Conservation (phyloP, 768 basidiomycete genomes). For the Coprinopsis strossmayeri region DNA sequence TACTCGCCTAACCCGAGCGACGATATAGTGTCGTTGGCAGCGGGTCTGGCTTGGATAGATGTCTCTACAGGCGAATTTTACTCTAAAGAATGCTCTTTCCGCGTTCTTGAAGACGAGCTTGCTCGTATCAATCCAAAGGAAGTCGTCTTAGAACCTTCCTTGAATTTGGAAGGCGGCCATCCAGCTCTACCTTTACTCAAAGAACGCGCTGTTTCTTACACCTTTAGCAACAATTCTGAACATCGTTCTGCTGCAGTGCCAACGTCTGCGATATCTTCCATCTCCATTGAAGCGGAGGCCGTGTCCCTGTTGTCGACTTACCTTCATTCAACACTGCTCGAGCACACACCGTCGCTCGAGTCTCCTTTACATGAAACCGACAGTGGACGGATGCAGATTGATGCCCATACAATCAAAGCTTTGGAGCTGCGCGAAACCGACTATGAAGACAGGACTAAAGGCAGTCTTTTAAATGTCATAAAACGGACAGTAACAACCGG, state of each 20-base stretch:
- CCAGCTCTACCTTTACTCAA: conserved; percentile 41
- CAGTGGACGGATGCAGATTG: conserved; percentile 75
- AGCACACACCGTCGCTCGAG: conserved; percentile 65
- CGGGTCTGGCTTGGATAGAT: conserved; percentile 93
- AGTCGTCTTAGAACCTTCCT: conserved; percentile 54
- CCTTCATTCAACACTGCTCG: conserved; percentile 62
- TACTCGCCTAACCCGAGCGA: conserved; percentile 8
- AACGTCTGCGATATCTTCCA: neutral
- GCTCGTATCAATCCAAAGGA: conserved; percentile 78
- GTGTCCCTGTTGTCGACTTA: conserved; percentile 58
- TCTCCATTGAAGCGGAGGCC: conserved; percentile 43
- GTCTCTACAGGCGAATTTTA: conserved; percentile 94
- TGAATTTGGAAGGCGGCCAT: conserved; percentile 30
- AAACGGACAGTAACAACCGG: conserved; percentile 75
- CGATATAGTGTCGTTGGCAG: conserved; percentile 8
- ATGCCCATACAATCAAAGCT: conserved; percentile 83
- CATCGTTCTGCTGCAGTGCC: neutral
- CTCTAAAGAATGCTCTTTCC: conserved; percentile 51
- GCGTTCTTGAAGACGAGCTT: conserved; percentile 71
- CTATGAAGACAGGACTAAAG: conserved; percentile 64
- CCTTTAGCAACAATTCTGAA: conserved; percentile 26
- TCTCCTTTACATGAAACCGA: conserved; percentile 50
- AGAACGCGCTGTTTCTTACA: conserved; percentile 51
- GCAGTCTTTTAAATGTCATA: conserved; percentile 68
- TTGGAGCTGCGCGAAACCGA: conserved; percentile 76